These are phyloP conservation scores for Eutrema heterophyllum DNA, from an alignment of 345 rosid species.

Conservation along the genomic window DNA sequence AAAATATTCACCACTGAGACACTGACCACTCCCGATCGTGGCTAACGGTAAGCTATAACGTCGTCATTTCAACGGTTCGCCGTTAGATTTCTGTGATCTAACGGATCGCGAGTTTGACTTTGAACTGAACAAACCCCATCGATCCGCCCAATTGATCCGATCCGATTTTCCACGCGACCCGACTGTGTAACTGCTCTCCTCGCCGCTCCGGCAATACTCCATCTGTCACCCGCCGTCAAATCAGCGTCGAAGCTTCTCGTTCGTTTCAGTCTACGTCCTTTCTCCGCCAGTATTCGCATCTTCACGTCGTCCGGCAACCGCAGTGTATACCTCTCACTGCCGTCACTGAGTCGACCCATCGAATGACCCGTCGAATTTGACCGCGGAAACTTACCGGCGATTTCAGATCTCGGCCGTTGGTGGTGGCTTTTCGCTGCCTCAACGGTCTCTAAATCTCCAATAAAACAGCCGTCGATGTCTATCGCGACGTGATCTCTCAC, in stretches of 20 bases:
- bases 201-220: neutral
- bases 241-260: conserved; percentile 36
- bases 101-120: conserved; percentile 15
- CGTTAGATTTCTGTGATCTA: conserved; percentile 4
- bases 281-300: conserved; percentile 24
- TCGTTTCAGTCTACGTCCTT: conserved; percentile 34
- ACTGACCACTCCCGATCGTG: neutral
- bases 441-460: neutral
- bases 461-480: conserved; percentile 11
- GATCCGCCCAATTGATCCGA: conserved; percentile 13
- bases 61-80: conserved; percentile 17
- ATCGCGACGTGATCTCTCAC: conserved; percentile 27
- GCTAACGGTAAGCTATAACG: neutral
- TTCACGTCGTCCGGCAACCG: conserved; percentile 48
- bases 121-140: conserved; percentile 31
- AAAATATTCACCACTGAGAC: neutral
- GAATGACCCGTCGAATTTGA: conserved; percentile 63
- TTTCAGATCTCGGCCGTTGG: neutral
- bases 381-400: conserved; percentile 35
- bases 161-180: conserved; percentile 11
- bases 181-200: neutral
- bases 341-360: conserved; percentile 27
- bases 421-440: neutral
- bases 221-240: conserved; percentile 24
- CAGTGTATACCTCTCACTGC: conserved; percentile 40